phyloP scores from a whole-genome alignment of 345 rosid species.

The Euphorbia pulcherrima region DNA sequence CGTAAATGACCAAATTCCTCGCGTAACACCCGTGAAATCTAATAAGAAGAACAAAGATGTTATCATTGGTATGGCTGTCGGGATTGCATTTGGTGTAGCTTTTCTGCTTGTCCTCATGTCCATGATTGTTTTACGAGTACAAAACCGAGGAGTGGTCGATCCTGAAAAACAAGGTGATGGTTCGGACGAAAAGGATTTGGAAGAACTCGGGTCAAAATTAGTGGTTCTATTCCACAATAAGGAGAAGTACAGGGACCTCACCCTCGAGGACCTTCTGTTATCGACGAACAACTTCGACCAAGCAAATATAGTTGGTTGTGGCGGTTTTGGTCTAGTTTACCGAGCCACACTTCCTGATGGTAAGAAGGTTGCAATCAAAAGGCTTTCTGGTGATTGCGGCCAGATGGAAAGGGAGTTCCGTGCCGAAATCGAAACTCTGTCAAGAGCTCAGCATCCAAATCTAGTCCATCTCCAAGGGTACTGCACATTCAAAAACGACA shows the following conservation, averaged over 20 bases:
- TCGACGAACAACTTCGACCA: slow-evolving; percentile 74
- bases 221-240: slow-evolving; percentile 60
- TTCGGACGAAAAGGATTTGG: slow-evolving; percentile 37
- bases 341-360: slow-evolving; percentile 67
- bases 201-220: slow-evolving; percentile 47
- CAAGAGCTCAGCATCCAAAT: slow-evolving; percentile 81
- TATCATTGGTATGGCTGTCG: slow-evolving; percentile 54
- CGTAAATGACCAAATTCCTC: slow-evolving; percentile 12
- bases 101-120: slow-evolving; percentile 45
- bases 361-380: slow-evolving; percentile 63
- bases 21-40: slow-evolving; percentile 18
- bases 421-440: slow-evolving; percentile 86
- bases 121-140: slow-evolving; percentile 46
- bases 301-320: slow-evolving; percentile 78
- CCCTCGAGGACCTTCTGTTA: slow-evolving; percentile 54
- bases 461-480: slow-evolving; percentile 79
- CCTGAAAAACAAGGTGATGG: slow-evolving; percentile 53
- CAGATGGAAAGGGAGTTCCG: slow-evolving; percentile 80
- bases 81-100: slow-evolving; percentile 49
- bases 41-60: slow-evolving; percentile 26
- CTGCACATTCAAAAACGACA: slow-evolving; percentile 49
- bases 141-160: slow-evolving; percentile 62
- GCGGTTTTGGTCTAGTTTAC: slow-evolving; percentile 87
- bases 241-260: slow-evolving; percentile 46
- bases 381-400: slow-evolving; percentile 79